Conservation (phyloP, 257 asterid species). For the Paulownia fortunei region DNA sequence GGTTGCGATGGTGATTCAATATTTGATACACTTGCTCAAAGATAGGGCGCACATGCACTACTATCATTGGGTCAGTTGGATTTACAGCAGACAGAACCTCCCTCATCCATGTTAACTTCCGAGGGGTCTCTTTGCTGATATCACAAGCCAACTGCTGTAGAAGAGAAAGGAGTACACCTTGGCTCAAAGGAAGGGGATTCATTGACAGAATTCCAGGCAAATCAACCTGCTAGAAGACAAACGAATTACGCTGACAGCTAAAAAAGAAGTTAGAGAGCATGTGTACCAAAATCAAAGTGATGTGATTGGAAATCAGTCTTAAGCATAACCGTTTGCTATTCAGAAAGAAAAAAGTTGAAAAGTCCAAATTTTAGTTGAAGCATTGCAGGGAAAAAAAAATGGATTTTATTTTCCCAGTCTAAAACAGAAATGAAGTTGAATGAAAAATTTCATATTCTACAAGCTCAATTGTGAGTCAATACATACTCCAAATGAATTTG, state of each 20-base stretch:
- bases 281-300: background rate
- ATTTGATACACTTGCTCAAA: slow-evolving; percentile 95
- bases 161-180: slow-evolving; percentile 95
- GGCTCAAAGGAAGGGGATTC: slow-evolving; percentile 89
- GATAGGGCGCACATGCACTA: slow-evolving; percentile 81
- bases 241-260: background rate
- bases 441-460: background rate
- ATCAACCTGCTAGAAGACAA: slow-evolving; percentile 64
- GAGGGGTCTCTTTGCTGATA: slow-evolving; percentile 62
- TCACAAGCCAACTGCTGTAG: slow-evolving; percentile 92
- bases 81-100: slow-evolving; percentile 76
- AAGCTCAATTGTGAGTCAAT: background rate
- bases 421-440: background rate
- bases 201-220: slow-evolving; percentile 60
- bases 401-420: background rate
- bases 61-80: slow-evolving; percentile 80
- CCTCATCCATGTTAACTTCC: slow-evolving; percentile 89
- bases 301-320: background rate
- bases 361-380: background rate
- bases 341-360: background rate
- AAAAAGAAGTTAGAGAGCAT: background rate
- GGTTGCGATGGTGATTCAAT: slow-evolving; percentile 71
- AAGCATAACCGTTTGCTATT: background rate
- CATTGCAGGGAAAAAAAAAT: too few species aligned
- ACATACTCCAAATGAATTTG: background rate